Base-by-base conservation (phyloP, 345 rosid genomes). In the Ceriops zippeliana region DNA sequence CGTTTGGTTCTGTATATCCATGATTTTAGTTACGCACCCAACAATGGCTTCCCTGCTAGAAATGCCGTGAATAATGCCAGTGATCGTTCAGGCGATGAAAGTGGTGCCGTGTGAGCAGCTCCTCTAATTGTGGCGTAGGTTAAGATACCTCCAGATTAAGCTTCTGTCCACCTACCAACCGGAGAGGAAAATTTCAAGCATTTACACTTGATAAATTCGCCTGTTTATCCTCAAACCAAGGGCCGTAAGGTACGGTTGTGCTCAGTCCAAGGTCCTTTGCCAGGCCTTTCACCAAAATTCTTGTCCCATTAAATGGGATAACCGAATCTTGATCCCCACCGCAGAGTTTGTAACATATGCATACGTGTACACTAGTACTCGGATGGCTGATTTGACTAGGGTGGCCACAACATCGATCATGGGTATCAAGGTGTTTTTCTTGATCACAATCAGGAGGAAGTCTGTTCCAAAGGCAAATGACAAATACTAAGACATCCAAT, bases 271-370 rank as follows among this genome's bases (percentile, higher is more conserved):
- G 49, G 26, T 31, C 38, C n/a, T 38, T 46, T 1, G 67, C 71
- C 47, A 73, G 4, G 7, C 22, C 56, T 27, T 61, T 30, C 17
- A 54, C 51, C 54, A 61, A 51, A 31, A 6, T 13, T 46, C 77
- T 62, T 37, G 67, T 26, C 35, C 67, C 65, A 15, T 11, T 62
- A 38, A 67, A 73, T 73, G 77, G 68, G 62, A 67, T 31, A 2
- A 28, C 72, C 7, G 77, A 27, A 56, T 73, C 77, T 67, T 67
- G 71, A 73, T 73, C 77, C 19, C 77, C 77, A 54, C 77, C 60
- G 76, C n/a, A 11, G 53, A 34, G 34, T 6, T 31, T 31, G 34
- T 4, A 31, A 5, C 34, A 31, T 31, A 4, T 31, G 34, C 34
- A 8, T 35, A 6, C 65, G 52, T 38, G 38, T 16, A 65, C 3